Evolutionary conservation across 306 rosid genomes (phyloP).

Genomic region (Vicia villosa): DNA sequence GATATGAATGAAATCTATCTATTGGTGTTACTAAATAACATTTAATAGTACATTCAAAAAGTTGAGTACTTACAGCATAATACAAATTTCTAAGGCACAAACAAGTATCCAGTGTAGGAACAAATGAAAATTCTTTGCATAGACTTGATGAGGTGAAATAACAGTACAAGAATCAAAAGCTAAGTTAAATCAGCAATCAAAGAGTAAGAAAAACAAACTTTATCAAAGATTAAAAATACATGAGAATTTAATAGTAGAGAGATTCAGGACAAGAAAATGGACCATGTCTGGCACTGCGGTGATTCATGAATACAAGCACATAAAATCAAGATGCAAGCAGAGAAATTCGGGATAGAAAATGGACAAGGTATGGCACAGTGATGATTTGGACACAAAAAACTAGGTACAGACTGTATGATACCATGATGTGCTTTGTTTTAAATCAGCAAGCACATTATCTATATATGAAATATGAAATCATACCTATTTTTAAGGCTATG

Average conservation of each 20-base stretch:
- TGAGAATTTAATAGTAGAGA: constrained; percentile 13
- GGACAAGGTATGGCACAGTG: constrained; percentile 3
- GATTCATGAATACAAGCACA: neutral
- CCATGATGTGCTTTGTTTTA: constrained; percentile 2
- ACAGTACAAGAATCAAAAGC: neutral
- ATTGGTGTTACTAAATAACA: neutral
- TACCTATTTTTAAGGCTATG: constrained; percentile 33
- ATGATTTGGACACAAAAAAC: constrained; percentile 17
- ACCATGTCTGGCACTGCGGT: constrained; percentile 14
- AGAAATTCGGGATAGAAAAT: constrained; percentile 22
- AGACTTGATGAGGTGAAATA: neutral
- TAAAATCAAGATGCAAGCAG: constrained; percentile 1
- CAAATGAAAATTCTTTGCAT: constrained; percentile 7
- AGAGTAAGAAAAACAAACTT: constrained; percentile 4
- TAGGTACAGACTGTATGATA: constrained; percentile 8
- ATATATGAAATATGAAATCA: constrained; percentile 28
- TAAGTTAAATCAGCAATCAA: neutral
- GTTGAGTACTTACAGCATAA: constrained; percentile 6
- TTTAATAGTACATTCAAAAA: neutral
- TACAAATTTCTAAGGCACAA: neutral
- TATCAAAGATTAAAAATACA: neutral
- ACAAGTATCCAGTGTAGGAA: neutral
- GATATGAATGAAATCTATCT: neutral
- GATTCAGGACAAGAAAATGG: constrained; percentile 27
- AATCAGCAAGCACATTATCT: constrained; percentile 21